phyloP scores from a whole-genome alignment of 331 rosid species.

The Acacia pycnantha region DNA sequence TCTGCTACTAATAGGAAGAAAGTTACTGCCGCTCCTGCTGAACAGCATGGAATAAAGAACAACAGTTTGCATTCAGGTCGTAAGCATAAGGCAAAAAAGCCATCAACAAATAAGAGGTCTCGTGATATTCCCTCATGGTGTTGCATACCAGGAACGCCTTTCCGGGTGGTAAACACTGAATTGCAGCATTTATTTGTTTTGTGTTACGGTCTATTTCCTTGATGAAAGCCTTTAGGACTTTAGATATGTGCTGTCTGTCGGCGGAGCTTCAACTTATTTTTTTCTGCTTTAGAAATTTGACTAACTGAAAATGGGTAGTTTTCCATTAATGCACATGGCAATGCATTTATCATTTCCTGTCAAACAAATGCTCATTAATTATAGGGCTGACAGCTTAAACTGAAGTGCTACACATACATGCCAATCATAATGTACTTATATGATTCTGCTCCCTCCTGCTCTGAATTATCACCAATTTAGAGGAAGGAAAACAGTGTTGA shows the following conservation, averaged over 20 bases:
- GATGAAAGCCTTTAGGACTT: background rate
- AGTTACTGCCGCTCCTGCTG: conserved; percentile 35
- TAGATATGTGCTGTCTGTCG: conserved; percentile 7
- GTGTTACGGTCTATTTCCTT: background rate
- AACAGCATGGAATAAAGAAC: conserved; percentile 36
- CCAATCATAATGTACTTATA: conserved; percentile 25
- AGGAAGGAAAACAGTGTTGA: background rate
- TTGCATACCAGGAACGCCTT: conserved; percentile 83
- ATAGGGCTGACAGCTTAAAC: conserved; percentile 10
- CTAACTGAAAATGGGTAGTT: background rate
- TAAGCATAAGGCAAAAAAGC: conserved; percentile 42
- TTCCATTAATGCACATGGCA: conserved; percentile 19
- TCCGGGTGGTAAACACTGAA: conserved; percentile 68
- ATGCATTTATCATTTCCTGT: background rate
- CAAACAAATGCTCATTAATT: conserved; percentile 27
- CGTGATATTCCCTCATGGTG: conserved; percentile 83
- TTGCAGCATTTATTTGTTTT: conserved; percentile 7
- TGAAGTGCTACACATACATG: background rate
- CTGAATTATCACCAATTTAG: background rate
- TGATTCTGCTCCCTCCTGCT: background rate
- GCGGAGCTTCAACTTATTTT: background rate
- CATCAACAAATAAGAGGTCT: conserved; percentile 45
- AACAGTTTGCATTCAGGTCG: conserved; percentile 35
- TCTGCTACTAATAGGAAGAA: conserved; percentile 54
- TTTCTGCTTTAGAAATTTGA: conserved; percentile 11